phyloP scores from a whole-genome alignment of 768 basidiomycete genomes.

The Tylopilus felleus region DNA sequence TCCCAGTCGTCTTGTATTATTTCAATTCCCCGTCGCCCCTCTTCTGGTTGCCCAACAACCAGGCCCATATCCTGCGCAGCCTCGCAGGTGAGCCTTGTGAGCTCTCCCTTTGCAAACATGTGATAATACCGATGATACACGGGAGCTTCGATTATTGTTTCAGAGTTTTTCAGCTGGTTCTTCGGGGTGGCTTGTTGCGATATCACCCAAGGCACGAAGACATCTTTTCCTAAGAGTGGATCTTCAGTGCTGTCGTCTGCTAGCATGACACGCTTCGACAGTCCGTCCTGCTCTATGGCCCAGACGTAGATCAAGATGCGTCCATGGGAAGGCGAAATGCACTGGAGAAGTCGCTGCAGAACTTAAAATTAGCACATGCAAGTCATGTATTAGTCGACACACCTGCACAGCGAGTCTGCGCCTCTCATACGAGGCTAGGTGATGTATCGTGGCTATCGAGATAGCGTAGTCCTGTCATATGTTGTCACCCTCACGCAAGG shows the following conservation, averaged over 20 bases:
- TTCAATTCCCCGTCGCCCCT: slow-evolving; percentile 48
- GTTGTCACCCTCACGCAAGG: neutral
- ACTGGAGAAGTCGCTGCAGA: slow-evolving; percentile 56
- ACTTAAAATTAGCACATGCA: neutral
- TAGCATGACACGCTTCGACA: slow-evolving; percentile 70
- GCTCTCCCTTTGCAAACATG: slow-evolving; percentile 85
- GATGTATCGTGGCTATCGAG: slow-evolving; percentile 97
- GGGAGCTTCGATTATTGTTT: slow-evolving; percentile 18
- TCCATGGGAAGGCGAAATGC: slow-evolving; percentile 65
- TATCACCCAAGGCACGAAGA: slow-evolving; percentile 87
- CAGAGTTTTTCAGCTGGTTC: neutral
- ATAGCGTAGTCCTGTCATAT: slow-evolving; percentile 85
- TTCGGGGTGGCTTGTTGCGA: slow-evolving; percentile 32
- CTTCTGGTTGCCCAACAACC: slow-evolving; percentile 39
- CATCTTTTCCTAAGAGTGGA: slow-evolving; percentile 58
- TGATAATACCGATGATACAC: slow-evolving; percentile 93
- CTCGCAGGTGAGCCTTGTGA: slow-evolving; percentile 53
- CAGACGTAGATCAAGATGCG: slow-evolving; percentile 92
- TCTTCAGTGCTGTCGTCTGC: slow-evolving; percentile 16
- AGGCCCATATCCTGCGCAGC: slow-evolving; percentile 63
- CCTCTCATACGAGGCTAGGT: slow-evolving; percentile 78
- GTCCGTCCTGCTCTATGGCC: slow-evolving; percentile 90
- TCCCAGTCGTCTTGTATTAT: slow-evolving; percentile 81
- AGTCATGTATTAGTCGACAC: slow-evolving; percentile 7
- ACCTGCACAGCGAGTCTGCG: slow-evolving; percentile 75